phyloP scores from a whole-genome alignment of 2,329 filamentous ascomycete genomes.

The Aspergillus pseudotamarii region DNA sequence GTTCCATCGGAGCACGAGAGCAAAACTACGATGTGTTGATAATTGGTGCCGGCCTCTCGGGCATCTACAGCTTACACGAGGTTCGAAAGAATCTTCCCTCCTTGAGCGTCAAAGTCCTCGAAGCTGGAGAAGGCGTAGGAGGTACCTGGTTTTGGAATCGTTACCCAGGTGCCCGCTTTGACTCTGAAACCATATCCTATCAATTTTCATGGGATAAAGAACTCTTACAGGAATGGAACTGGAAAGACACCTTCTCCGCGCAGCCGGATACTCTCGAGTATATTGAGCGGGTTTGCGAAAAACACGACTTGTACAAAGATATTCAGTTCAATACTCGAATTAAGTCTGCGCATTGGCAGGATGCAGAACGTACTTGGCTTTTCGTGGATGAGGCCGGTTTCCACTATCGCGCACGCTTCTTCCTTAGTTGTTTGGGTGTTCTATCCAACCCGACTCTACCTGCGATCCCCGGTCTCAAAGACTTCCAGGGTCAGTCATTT shows the following conservation, averaged over 20 bases:
- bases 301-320: constrained; percentile 37
- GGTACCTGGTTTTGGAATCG: constrained; percentile 55
- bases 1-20: not conserved
- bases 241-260: constrained; percentile 39
- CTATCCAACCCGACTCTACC: constrained; percentile 43
- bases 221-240: constrained; percentile 34
- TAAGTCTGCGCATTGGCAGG: constrained; percentile 36
- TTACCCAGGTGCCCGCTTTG: constrained; percentile 52
- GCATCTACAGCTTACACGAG: constrained; percentile 45
- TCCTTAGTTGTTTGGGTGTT: constrained; percentile 43
- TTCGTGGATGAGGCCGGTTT: constrained; percentile 29
- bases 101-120: constrained; percentile 19
- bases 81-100: constrained; percentile 41
- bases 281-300: constrained; percentile 35
- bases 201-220: constrained; percentile 27
- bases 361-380: constrained; percentile 31
- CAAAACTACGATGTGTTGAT: constrained; percentile 21
- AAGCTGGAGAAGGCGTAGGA: constrained; percentile 30
- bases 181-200: constrained; percentile 53
- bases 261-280: constrained; percentile 40
- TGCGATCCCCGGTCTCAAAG: constrained; percentile 38
- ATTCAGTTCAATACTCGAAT: constrained; percentile 48
- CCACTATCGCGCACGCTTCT: constrained; percentile 31
- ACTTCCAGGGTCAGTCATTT: constrained; percentile 42
- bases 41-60: constrained; percentile 23